These are phyloP conservation scores for Glaciozyma antarctica DNA, from an alignment of 768 basidiomycete species.

Conservation along the genomic window DNA sequence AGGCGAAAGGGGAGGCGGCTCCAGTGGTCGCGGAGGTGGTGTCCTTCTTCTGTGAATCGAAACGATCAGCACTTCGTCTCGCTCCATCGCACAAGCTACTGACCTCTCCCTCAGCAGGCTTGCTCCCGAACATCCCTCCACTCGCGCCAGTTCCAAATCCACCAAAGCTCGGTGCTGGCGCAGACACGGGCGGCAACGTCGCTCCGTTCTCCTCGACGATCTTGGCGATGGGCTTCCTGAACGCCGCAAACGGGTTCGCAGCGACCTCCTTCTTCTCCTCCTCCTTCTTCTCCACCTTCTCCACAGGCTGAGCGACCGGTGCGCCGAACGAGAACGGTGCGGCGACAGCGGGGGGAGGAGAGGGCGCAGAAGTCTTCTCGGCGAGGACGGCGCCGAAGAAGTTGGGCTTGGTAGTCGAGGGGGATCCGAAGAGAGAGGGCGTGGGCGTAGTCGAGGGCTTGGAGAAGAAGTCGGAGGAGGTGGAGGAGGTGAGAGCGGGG, in stretches of 20 bases:
- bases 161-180: not conserved
- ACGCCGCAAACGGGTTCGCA: conserved; percentile 28
- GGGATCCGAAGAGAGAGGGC: not conserved
- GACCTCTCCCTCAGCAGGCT: too few relatives aligned
- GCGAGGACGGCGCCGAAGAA: conserved; percentile 57
- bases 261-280: not conserved
- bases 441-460: conserved; percentile 8
- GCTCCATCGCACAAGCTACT: not conserved
- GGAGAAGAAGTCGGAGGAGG: conserved; percentile 22
- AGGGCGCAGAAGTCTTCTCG: not conserved
- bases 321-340: conserved; percentile 20
- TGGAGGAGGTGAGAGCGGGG: conserved; percentile 9
- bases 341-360: not conserved
- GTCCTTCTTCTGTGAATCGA: conserved; percentile 14
- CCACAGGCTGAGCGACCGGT: not conserved
- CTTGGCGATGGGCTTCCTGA: conserved; percentile 26
- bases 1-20: not conserved
- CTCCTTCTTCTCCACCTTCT: not conserved
- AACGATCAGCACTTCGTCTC: not conserved
- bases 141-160: not conserved
- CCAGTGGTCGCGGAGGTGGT: conserved; percentile 11
- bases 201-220: conserved; percentile 15
- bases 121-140: not conserved
- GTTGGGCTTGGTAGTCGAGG: conserved; percentile 41
- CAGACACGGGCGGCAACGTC: not conserved